Base-by-base conservation (phyloP, 306 rosid genomes). In the Gastrolobium villosum region DNA sequence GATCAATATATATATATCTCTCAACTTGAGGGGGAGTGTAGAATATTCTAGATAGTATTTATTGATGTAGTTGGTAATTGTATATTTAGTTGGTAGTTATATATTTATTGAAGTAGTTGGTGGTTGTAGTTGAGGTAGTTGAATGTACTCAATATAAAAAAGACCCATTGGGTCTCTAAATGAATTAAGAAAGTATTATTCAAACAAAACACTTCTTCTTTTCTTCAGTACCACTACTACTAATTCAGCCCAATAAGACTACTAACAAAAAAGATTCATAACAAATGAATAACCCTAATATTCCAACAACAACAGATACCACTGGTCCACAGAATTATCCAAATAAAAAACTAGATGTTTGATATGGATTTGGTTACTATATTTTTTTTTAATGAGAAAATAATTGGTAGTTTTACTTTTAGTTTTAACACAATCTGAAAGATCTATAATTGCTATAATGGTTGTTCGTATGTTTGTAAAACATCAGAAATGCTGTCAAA, bases 311-410 rank as follows among this genome's bases (percentile, higher is more conserved):
- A 53, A 52, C 55, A 39, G 55, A 44, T 52, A 39, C 26, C 55
- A 11, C 62, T 13, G 35, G 41, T 76, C 30, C 60, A 50, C 34
- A 30, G 14, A 65, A 75, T 11, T 10, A 30, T 35, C 44, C 28
- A 39, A 75, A 63, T 75, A 65, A 43, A 40, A 14, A 65, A 65
- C 28, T 35, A 55, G 46, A 48, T 55, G 61, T 67, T 31, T 59
- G 3, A 28, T 54, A 20, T 46, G 28, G 65, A 28, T 65, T 70
- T 64, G 63, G 7, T 75, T 36, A 30, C 5, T n/a, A 34, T 8
- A 11, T 52, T 10, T 37, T 34, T 50, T 34, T 50, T 39, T 36
- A 48, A 63, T 11, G 37, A 30, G 71, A 49, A 45, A 74, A 66
- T 48, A 14, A 30, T 30, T 63, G 41, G 46, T 49, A 68, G 59